Evolutionary conservation across 1,139 yeast species (phyloP).

Genomic region (Yamadazyma oceani): DNA sequence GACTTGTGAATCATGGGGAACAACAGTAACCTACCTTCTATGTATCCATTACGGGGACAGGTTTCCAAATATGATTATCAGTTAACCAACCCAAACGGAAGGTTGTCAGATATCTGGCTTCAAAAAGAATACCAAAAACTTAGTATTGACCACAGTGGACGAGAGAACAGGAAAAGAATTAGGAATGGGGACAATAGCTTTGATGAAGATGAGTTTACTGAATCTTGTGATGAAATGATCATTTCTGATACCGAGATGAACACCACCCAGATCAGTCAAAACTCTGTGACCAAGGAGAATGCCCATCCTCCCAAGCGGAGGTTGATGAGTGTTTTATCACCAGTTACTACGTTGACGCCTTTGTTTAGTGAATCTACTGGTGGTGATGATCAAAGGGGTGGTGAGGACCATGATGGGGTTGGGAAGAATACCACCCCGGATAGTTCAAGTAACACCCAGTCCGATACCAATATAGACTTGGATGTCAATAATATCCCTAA

Average conservation of each 20-base stretch:
- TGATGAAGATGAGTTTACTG: slow-evolving; percentile 12
- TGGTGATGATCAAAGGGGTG: not conserved
- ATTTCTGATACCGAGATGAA: slow-evolving; percentile 37
- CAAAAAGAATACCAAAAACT: slow-evolving; percentile 33
- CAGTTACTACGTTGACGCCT: slow-evolving; percentile 14
- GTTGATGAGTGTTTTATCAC: slow-evolving; percentile 24
- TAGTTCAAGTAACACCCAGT: slow-evolving; percentile 5
- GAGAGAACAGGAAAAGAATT: slow-evolving; percentile 28
- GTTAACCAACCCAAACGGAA: slow-evolving; percentile 32
- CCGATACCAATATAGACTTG: slow-evolving; percentile 4
- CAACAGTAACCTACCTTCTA: slow-evolving; percentile 21
- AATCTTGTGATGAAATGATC: slow-evolving; percentile 39
- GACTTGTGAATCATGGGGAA: too few relatives aligned
- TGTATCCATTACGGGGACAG: slow-evolving; percentile 35
- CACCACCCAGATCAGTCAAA: slow-evolving; percentile 24
- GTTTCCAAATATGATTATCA: slow-evolving; percentile 35
- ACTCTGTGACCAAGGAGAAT: slow-evolving; percentile 11
- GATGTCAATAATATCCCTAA: slow-evolving; percentile 2
- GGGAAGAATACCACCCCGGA: not conserved
- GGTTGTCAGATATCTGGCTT: slow-evolving; percentile 35
- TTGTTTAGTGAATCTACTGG: slow-evolving; percentile 1
- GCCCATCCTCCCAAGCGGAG: slow-evolving; percentile 45
- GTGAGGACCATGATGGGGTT: slow-evolving; percentile 5
- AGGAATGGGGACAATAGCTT: slow-evolving; percentile 13
- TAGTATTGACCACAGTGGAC: slow-evolving; percentile 13